These are phyloP conservation scores for Sequoiadendron giganteum DNA, from an alignment of 75 land plant species.

Conservation along the genomic window DNA sequence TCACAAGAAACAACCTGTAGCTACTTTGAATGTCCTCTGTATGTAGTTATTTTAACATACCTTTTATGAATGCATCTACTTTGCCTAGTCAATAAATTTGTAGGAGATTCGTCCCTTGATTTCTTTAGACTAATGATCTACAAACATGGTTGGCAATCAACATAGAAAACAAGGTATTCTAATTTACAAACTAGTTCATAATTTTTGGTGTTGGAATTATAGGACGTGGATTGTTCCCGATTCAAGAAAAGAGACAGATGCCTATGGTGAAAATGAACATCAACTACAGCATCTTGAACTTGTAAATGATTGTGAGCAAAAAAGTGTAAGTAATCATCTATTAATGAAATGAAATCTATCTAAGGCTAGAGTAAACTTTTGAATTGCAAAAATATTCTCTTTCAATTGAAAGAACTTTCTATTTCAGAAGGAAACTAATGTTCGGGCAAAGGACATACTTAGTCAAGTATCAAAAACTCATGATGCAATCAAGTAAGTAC, in stretches of 20 bases:
- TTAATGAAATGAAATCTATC: background rate
- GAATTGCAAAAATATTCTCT: background rate
- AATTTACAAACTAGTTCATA: background rate
- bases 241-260: conserved; percentile 9
- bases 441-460: conserved; percentile 13
- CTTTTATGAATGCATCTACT: background rate
- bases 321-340: conserved; percentile 13
- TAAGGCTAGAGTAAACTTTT: background rate
- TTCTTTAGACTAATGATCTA: background rate
- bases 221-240: conserved; percentile 10
- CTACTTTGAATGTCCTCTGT: background rate
- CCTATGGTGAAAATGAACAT: background rate
- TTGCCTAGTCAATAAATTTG: background rate
- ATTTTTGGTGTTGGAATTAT: background rate
- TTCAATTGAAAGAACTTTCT: background rate
- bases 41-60: too few relatives aligned
- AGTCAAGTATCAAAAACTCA: conserved; percentile 17
- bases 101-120: background rate
- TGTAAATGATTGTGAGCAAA: conserved; percentile 13
- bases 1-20: background rate
- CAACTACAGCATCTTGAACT: conserved; percentile 1
- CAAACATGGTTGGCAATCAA: background rate
- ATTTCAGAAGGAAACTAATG: background rate
- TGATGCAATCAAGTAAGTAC: conserved; percentile 19
- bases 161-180: background rate